Evolutionary conservation across 176 grass and related monocot species (phyloP), one percentile per base, ranked within the genome.

Genomic region (Oryza meyeriana): DNA sequence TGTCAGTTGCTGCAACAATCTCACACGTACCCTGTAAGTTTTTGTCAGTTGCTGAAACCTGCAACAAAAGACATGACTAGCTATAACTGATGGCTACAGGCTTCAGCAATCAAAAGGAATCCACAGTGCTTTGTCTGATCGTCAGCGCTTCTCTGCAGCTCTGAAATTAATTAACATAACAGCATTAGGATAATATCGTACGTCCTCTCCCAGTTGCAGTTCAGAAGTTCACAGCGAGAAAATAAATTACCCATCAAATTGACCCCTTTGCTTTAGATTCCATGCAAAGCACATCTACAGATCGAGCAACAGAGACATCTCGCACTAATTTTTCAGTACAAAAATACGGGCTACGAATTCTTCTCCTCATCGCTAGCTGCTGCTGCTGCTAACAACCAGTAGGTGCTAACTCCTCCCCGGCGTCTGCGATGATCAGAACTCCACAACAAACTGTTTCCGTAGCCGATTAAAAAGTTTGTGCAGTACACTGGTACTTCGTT

Each of bases 351-450:
- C 50, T 55, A 33, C n/a, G 80, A 72, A 29, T 33, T 12, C 20
- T 48, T 73, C 18, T 59, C 22, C 55, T 59, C 55, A 25, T 59
- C n/a, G 28, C 17, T 64, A 7, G 61, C 57, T 17, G 47, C 47
- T 42, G 40, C 45, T 50, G 12, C 36, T 5, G 69, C 40, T 44
- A 73, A 64, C 80, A 12, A 83, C 80, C 69, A 74, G 69, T 83
- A 35, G 80, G 80, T 83, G 80, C 39, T 25, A 2, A 64, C 69
- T 74, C 39, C 18, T 35, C 8, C 69, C 28, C 38, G 28, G 22
- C 24, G 29, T 5, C 80, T 34, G 25, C 17, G 69, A 25, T 73
- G 80, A 82, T 82, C 45, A 71, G 30, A 82, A 74, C 80, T 33
- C 57, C 57, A 32, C 71, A 82, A 82, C 57, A 32, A 47, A 82